These are phyloP conservation scores for Aspergillus haitiensis DNA, from an alignment of 495 filamentous ascomycete species.

Conservation along the genomic window DNA sequence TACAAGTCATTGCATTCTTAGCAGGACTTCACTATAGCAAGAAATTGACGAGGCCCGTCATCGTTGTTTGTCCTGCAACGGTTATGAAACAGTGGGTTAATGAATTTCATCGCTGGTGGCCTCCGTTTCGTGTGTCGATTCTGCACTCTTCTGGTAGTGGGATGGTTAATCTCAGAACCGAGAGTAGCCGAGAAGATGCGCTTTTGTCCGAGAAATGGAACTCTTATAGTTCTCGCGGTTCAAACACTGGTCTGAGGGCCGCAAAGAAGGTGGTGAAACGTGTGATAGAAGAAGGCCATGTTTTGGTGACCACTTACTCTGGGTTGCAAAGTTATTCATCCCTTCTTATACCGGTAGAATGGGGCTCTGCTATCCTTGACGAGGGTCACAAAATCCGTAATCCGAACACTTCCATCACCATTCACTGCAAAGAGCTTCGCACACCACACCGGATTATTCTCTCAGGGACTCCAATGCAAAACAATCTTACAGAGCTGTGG, in stretches of 20 bases:
- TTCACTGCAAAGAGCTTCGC: slow-evolving; percentile 86
- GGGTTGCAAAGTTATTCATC: slow-evolving; percentile 85
- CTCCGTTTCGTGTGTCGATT: slow-evolving; percentile 88
- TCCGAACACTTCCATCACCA: slow-evolving; percentile 86
- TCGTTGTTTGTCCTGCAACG: slow-evolving; percentile 90
- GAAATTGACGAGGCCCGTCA: slow-evolving; percentile 75
- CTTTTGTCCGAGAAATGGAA: slow-evolving; percentile 45
- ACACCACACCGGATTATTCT: slow-evolving; percentile 89
- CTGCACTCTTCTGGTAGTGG: slow-evolving; percentile 93
- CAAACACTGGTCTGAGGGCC: slow-evolving; percentile 56
- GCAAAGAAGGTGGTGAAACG: slow-evolving; percentile 77
- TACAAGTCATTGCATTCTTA: slow-evolving; percentile 89
- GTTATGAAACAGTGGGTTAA: slow-evolving; percentile 97
- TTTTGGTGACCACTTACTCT: slow-evolving; percentile 91
- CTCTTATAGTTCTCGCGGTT: slow-evolving; percentile 32
- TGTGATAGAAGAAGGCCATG: slow-evolving; percentile 84
- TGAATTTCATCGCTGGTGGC: slow-evolving; percentile 98
- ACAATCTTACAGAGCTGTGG: slow-evolving; percentile 95
- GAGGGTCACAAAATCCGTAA: slow-evolving; percentile 98
- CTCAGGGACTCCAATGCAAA: slow-evolving; percentile 96
- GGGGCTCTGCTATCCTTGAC: slow-evolving; percentile 92
- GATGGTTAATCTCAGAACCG: slow-evolving; percentile 78
- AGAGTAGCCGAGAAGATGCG: slow-evolving; percentile 70
- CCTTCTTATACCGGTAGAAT: slow-evolving; percentile 74
- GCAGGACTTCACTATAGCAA: slow-evolving; percentile 89